These are phyloP conservation scores for Diaporthe australafricana DNA, from an alignment of 2,329 filamentous ascomycete genomes.

Conservation along the genomic window DNA sequence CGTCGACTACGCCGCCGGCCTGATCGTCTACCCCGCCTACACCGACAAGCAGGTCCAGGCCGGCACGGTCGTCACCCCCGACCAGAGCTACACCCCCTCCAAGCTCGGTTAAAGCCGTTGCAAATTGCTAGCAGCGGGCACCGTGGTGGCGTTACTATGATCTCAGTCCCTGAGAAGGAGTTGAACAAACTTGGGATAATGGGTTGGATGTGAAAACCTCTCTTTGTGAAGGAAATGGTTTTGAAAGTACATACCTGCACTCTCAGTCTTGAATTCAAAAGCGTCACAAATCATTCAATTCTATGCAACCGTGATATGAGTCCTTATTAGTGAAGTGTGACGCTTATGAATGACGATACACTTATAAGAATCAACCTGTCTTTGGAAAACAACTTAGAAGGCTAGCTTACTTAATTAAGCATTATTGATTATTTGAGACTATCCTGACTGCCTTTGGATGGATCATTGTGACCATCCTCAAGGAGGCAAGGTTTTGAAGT, in stretches of 20 bases:
- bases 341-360: too few species aligned
- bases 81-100: constrained; percentile 57
- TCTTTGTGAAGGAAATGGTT: not conserved
- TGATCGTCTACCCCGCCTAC: constrained; percentile 65
- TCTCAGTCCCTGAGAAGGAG: not conserved
- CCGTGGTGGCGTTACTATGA: not conserved
- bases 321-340: too few species aligned
- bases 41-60: constrained; percentile 61
- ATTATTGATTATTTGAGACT: too few species aligned
- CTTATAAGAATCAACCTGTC: too few species aligned
- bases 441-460: too few species aligned
- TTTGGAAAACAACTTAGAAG: too few species aligned
- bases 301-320: not conserved
- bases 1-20: constrained; percentile 53
- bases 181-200: not conserved
- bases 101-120: not conserved
- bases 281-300: not conserved
- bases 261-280: not conserved
- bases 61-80: constrained; percentile 59
- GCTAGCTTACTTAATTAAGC: too few species aligned
- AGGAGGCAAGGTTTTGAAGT: too few species aligned
- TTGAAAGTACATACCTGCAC: not conserved
- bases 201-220: not conserved
- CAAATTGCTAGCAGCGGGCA: not conserved
- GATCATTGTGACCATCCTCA: too few species aligned